phyloP scores from a whole-genome alignment of 2,329 filamentous ascomycete species.

The Fusarium verticillioides region DNA sequence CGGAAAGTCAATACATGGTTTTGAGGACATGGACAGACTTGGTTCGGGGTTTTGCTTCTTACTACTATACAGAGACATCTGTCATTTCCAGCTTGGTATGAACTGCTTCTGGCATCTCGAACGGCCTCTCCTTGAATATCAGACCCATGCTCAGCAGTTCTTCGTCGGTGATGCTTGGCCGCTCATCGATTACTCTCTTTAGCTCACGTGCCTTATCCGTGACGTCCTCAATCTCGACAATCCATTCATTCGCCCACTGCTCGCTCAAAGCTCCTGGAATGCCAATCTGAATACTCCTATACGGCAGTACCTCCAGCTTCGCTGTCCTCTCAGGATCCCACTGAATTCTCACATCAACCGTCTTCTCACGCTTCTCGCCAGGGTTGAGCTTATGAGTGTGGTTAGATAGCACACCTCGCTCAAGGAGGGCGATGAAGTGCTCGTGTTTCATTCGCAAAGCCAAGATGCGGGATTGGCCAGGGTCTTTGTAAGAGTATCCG shows the following conservation, averaged over 20 bases:
- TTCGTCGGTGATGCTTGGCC: conserved; percentile 47
- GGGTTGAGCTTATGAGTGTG: conserved; percentile 27
- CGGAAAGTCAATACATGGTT: conserved; percentile 34
- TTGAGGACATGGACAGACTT: background rate
- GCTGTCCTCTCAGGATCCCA: conserved; percentile 71
- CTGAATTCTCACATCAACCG: conserved; percentile 63
- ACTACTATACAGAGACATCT: background rate
- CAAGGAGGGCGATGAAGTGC: conserved; percentile 61
- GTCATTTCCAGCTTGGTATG: conserved; percentile 49
- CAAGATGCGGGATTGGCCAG: conserved; percentile 64
- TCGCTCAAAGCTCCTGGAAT: conserved; percentile 59
- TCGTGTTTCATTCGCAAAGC: conserved; percentile 65
- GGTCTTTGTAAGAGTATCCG: conserved; percentile 69
- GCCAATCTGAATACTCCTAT: conserved; percentile 71
- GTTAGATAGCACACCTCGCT: conserved; percentile 48
- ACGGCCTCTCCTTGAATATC: conserved; percentile 58
- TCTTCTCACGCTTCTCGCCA: conserved; percentile 40
- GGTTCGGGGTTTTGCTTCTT: no score
- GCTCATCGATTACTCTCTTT: conserved; percentile 57
- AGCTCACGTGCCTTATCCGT: conserved; percentile 63
- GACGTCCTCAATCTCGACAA: conserved; percentile 67
- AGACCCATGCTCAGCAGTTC: conserved; percentile 53
- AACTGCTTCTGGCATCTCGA: conserved; percentile 54
- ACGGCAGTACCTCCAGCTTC: conserved; percentile 56
- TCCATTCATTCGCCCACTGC: conserved; percentile 62